These are phyloP conservation scores for Aspergillus sp. DNA, from an alignment of 2,329 filamentous ascomycete species.

Conservation along the genomic window DNA sequence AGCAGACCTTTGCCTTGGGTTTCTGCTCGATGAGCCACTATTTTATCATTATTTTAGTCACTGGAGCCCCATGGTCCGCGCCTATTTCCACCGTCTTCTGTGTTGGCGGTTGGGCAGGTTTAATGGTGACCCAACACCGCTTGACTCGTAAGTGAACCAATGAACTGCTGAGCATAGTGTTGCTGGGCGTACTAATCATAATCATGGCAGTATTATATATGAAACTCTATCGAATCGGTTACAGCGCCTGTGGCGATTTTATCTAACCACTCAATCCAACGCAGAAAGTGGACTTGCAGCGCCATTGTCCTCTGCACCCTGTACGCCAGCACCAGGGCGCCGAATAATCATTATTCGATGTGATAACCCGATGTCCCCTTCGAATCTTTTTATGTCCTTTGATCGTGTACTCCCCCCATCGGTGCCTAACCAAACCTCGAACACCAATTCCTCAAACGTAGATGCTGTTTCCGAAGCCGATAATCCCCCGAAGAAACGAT, in stretches of 20 bases:
- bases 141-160: conserved; percentile 62
- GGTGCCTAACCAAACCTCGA: conserved; percentile 34
- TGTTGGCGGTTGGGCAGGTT: conserved; percentile 87
- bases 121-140: conserved; percentile 62
- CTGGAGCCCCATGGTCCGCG: conserved; percentile 93
- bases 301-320: conserved; percentile 74
- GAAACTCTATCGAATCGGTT: conserved; percentile 66
- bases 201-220: conserved; percentile 64
- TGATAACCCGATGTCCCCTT: conserved; percentile 60
- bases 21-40: conserved; percentile 70
- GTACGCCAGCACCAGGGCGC: conserved; percentile 79
- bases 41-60: conserved; percentile 86
- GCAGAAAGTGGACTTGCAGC: conserved; percentile 59
- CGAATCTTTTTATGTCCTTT: conserved; percentile 60
- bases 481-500: conserved; percentile 42
- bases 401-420: conserved; percentile 56
- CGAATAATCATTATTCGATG: conserved; percentile 86
- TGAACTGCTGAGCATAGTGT: not conserved
- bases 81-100: conserved; percentile 86
- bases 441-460: conserved; percentile 32
- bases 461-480: conserved; percentile 22
- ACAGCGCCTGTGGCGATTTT: conserved; percentile 74
- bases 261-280: conserved; percentile 69
- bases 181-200: not conserved
- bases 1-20: conserved; percentile 67